phyloP scores from a whole-genome alignment of 2,329 filamentous ascomycete genomes.

The Byssoonygena ceratinophila region DNA sequence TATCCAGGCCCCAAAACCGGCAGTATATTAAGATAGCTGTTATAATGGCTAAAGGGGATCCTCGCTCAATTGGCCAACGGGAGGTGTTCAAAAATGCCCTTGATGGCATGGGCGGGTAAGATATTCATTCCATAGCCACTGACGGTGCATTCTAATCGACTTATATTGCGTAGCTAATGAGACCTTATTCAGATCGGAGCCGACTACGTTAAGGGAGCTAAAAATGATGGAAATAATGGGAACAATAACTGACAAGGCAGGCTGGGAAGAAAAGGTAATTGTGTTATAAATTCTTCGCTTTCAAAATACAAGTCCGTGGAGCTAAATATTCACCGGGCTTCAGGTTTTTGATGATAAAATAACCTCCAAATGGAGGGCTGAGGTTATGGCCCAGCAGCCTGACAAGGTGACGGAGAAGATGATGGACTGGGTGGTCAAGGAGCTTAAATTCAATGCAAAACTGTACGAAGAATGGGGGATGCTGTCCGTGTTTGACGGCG shows the following conservation, averaged over 20 bases:
- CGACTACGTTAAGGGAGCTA: constrained; percentile 26
- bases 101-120: neutral
- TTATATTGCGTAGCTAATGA: too few relatives aligned
- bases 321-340: neutral
- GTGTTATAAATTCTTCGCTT: neutral
- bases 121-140: too few relatives aligned
- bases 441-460: constrained; percentile 42
- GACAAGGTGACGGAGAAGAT: constrained; percentile 27
- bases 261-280: constrained; percentile 34
- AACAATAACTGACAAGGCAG: constrained; percentile 34
- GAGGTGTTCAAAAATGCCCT: neutral
- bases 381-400: constrained; percentile 19
- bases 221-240: constrained; percentile 37
- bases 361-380: constrained; percentile 27
- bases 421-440: constrained; percentile 35
- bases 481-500: constrained; percentile 37
- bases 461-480: constrained; percentile 32
- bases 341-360: constrained; percentile 30
- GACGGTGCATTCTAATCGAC: too few relatives aligned
- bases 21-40: too few relatives aligned
- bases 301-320: neutral
- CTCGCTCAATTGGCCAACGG: neutral
- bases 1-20: too few relatives aligned
- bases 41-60: neutral
- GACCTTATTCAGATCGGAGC: too few relatives aligned